Conservation (phyloP, 345 rosid genomes). For the Leavenworthia alabamica region DNA sequence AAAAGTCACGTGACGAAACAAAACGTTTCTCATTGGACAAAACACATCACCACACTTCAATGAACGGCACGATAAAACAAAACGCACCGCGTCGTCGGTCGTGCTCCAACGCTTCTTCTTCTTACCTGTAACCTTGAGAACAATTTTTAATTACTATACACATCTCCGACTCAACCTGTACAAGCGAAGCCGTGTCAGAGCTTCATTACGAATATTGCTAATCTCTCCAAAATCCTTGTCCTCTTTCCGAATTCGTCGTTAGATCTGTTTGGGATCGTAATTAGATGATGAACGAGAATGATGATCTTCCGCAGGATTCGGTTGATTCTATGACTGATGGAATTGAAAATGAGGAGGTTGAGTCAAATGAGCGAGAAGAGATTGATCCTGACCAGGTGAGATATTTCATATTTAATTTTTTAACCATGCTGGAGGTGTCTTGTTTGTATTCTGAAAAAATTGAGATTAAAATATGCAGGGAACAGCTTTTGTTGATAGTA, state of each 20-base stretch:
- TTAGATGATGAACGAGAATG: constrained; percentile 41
- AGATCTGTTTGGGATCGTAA: constrained; percentile 31
- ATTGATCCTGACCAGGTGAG: constrained; percentile 31
- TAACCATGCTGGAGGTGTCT: neutral
- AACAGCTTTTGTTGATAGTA: constrained; percentile 44
- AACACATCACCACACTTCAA: constrained; percentile 29
- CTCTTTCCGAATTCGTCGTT: neutral
- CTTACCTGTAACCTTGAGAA: neutral
- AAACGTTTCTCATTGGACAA: constrained; percentile 23
- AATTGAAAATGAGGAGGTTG: constrained; percentile 25
- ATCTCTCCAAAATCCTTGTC: neutral
- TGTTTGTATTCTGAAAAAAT: constrained; percentile 1
- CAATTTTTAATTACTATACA: constrained; percentile 4
- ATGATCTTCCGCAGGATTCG: constrained; percentile 29
- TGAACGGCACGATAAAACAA: constrained; percentile 19
- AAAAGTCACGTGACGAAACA: neutral
- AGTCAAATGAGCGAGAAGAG: constrained; percentile 16
- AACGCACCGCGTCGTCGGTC: constrained; percentile 34
- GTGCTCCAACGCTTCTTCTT: constrained; percentile 22
- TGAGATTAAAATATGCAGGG: neutral
- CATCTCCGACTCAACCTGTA: constrained; percentile 5
- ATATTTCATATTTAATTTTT: neutral
- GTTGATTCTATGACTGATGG: constrained; percentile 24
- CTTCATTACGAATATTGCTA: neutral
- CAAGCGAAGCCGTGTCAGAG: neutral